Conservation (phyloP, 352 stramenopile genomes). For the Phytopythium montanum region DNA sequence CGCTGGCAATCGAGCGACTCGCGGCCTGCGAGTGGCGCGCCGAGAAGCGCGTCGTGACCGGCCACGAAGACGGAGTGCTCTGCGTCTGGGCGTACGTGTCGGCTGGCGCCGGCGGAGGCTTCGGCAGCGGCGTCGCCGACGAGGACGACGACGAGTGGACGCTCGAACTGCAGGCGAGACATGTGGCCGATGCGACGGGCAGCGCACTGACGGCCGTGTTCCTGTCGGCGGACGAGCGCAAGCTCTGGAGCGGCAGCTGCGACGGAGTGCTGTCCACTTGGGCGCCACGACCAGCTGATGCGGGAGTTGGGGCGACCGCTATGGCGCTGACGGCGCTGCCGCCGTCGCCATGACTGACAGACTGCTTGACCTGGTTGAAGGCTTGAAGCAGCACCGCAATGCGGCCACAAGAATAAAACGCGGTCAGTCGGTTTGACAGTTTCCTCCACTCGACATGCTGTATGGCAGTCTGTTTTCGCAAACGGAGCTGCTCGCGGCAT, state of each 20-base stretch:
- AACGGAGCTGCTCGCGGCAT: too few species aligned
- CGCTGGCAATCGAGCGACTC: slow-evolving; percentile 44
- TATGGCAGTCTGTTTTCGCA: slow-evolving; percentile 3
- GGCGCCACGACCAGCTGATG: slow-evolving; percentile 20
- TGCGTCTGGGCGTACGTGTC: slow-evolving; percentile 68
- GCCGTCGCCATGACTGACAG: neutral
- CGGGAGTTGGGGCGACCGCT: slow-evolving; percentile 8
- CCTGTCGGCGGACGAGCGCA: slow-evolving; percentile 50
- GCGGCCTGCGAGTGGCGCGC: slow-evolving; percentile 51
- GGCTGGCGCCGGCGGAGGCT: slow-evolving; percentile 10
- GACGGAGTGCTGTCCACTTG: slow-evolving; percentile 50
- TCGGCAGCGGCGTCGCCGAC: slow-evolving; percentile 2
- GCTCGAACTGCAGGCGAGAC: slow-evolving; percentile 48
- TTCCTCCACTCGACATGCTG: neutral
- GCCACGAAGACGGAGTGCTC: slow-evolving; percentile 54
- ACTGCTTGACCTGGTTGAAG: too few species aligned
- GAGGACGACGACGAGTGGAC: slow-evolving; percentile 36
- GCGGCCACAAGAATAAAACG: neutral
- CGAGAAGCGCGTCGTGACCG: slow-evolving; percentile 63
- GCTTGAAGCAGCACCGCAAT: too few species aligned
- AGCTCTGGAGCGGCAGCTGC: slow-evolving; percentile 54
- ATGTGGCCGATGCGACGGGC: slow-evolving; percentile 27
- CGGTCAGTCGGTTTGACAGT: neutral
- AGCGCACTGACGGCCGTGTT: slow-evolving; percentile 49
- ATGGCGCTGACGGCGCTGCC: slow-evolving; percentile 3